Conservation (phyloP, 106 monocot genomes). For the Dactylorhiza incarnata region DNA sequence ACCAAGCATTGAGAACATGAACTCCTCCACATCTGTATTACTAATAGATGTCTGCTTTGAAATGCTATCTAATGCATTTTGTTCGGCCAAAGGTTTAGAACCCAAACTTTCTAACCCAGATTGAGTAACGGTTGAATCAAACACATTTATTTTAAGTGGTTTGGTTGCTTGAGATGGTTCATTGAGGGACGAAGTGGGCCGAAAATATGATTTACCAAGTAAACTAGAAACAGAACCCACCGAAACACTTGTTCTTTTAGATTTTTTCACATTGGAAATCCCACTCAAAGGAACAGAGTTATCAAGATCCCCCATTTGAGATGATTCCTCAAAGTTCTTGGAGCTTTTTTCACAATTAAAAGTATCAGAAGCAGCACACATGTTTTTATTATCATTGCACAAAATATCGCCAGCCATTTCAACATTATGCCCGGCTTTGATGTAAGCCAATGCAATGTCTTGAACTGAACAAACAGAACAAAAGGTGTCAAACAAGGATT, state of each 20-base stretch:
- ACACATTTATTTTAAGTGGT: constrained; percentile 32
- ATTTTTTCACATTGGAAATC: constrained; percentile 20
- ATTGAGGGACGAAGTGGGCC: constrained; percentile 9
- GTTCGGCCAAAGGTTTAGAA: not conserved
- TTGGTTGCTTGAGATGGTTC: constrained; percentile 27
- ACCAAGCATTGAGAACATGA: constrained; percentile 76
- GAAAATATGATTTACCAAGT: constrained; percentile 44
- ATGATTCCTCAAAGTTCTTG: constrained; percentile 14
- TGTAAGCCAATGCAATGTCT: constrained; percentile 80
- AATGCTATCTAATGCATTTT: not conserved
- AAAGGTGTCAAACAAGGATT: constrained; percentile 53
- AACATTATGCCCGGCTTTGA: constrained; percentile 40
- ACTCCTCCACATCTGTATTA: constrained; percentile 48
- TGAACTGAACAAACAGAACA: constrained; percentile 45
- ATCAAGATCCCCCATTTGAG: not conserved
- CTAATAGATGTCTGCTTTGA: constrained; percentile 9
- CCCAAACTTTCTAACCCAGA: not conserved
- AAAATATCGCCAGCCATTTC: constrained; percentile 55
- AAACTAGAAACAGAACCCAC: constrained; percentile 53
- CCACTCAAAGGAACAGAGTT: not conserved
- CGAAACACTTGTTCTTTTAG: constrained; percentile 41
- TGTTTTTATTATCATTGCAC: constrained; percentile 21
- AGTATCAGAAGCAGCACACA: constrained; percentile 9
- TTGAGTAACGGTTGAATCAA: constrained; percentile 13
- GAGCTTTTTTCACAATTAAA: not conserved